These are phyloP conservation scores for Neurospora crassa DNA, from an alignment of 2,329 filamentous ascomycete species.

Conservation along the genomic window DNA sequence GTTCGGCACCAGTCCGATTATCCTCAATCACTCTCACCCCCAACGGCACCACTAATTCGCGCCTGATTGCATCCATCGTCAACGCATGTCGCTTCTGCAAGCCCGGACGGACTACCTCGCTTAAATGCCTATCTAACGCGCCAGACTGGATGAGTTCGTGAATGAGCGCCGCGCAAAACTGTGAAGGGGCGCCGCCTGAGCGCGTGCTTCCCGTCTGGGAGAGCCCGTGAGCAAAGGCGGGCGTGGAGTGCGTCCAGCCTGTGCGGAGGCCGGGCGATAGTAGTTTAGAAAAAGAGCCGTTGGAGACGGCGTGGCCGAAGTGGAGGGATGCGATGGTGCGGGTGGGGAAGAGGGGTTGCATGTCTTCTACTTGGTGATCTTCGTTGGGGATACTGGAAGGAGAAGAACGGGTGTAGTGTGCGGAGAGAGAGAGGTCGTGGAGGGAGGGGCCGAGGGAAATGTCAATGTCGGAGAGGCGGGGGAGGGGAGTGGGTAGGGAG, in stretches of 20 bases:
- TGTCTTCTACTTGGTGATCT: too few relatives aligned
- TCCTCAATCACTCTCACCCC: slow-evolving; percentile 36
- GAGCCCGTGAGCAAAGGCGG: slow-evolving; percentile 40
- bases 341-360: background rate
- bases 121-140: slow-evolving; percentile 34
- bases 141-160: slow-evolving; percentile 36
- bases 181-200: slow-evolving; percentile 47
- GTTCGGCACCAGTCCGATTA: slow-evolving; percentile 12
- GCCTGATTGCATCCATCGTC: slow-evolving; percentile 49
- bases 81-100: slow-evolving; percentile 35
- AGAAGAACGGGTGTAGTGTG: background rate
- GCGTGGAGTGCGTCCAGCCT: slow-evolving; percentile 76
- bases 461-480: slow-evolving; percentile 73
- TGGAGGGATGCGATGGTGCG: slow-evolving; percentile 30
- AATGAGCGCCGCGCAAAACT: slow-evolving; percentile 42
- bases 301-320: slow-evolving; percentile 76
- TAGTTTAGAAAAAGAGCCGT: slow-evolving; percentile 87
- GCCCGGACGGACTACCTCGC: slow-evolving; percentile 31
- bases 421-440: slow-evolving; percentile 17
- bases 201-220: slow-evolving; percentile 43
- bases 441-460: slow-evolving; percentile 46
- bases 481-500: slow-evolving; percentile 40
- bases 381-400: background rate
- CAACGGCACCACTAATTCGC: slow-evolving; percentile 47
- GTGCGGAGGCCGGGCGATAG: slow-evolving; percentile 70